Percentiles rank a stretch among this genome's conserved stretches.
These are phyloP conservation scores for Magnolia sinica DNA, from an alignment of 164 flowering plant species.

Conservation along the genomic window DNA sequence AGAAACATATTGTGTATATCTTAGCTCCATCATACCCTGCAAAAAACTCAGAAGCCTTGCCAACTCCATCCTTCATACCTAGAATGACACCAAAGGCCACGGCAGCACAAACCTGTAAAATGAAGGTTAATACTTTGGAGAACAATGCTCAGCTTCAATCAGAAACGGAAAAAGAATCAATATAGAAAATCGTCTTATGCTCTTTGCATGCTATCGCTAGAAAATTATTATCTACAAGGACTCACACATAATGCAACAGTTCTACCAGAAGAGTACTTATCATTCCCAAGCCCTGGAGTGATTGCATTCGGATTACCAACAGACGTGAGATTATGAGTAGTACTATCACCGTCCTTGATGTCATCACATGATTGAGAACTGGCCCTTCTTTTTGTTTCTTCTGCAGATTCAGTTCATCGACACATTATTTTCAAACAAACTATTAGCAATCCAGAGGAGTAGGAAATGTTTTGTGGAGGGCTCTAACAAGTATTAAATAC, in stretches of 20 bases:
- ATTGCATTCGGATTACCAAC: slow-evolving; percentile 22
- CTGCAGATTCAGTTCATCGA: slow-evolving; percentile 42
- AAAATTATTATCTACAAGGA: background rate
- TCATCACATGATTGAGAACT: slow-evolving; percentile 27
- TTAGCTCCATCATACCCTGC: slow-evolving; percentile 61
- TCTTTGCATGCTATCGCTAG: background rate
- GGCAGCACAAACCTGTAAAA: slow-evolving; percentile 64
- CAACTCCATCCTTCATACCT: slow-evolving; percentile 81
- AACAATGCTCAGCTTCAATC: background rate
- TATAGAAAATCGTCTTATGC: background rate
- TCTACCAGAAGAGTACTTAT: slow-evolving; percentile 42
- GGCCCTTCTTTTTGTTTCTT: slow-evolving; percentile 27
- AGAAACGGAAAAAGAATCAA: slow-evolving; percentile 5
- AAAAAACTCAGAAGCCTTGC: slow-evolving; percentile 89
- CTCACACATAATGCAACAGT: slow-evolving; percentile 77
- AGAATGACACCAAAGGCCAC: slow-evolving; percentile 82
- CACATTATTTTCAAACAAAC: slow-evolving; percentile 32
- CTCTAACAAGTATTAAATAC: slow-evolving; percentile 25
- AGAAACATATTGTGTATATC: background rate
- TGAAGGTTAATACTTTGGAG: background rate
- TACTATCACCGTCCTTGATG: slow-evolving; percentile 11
- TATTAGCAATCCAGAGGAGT: slow-evolving; percentile 25
- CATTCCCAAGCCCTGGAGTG: slow-evolving; percentile 20
- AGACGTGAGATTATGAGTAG: slow-evolving; percentile 19
- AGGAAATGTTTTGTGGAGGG: slow-evolving; percentile 25